Evolutionary conservation across 345 rosid genomes (phyloP), one percentile per base, ranked within the genome.

Genomic region (Noccaea bulbosa): DNA sequence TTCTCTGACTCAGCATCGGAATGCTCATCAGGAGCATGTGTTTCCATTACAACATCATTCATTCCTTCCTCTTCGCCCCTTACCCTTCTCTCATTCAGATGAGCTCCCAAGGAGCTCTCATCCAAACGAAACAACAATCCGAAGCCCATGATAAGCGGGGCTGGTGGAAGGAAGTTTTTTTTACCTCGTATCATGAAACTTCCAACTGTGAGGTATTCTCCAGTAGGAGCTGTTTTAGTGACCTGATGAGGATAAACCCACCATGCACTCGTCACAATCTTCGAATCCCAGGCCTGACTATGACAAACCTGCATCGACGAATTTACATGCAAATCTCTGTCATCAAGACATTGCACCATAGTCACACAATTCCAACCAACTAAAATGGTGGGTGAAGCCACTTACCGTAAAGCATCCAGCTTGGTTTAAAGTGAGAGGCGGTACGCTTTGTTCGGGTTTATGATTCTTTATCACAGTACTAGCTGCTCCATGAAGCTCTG

Each of bases 101-200:
- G 99, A 11, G 96, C 86, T 55, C 98, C 99, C 81, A 94, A 82
- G 59, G 99, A 94, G 81, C 97, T 94, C 80, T 94, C 99, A 43
- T 94, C 99, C 86, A 94, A 78, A 69, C 99, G 94, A 81, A 94
- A 94, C 70, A 94, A 83, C 80, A 94, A 64, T 39, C 99, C 99
- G 73, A 94, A 94, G 61, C 99, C 99, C 98, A 94, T 89, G 53
- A 94, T 85, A 70, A 94, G 98, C 72, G 99, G 99, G 69, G 84
- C 92, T 1, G 99, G 99, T 45, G 99, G 98, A 58, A 94, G 98
- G 76, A 86, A 94, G 76, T 94, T 94, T 71, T 94, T 94, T 83
- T 89, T 94, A 55, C 98, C 98, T 51, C 98, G 93, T 48, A 94
- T 87, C 99, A 94, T 94, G 91, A 91, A 94, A 86, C 99, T 94